Conservation (phyloP, 2,329 filamentous ascomycete species). For the Aspergillus thermomutatus region DNA sequence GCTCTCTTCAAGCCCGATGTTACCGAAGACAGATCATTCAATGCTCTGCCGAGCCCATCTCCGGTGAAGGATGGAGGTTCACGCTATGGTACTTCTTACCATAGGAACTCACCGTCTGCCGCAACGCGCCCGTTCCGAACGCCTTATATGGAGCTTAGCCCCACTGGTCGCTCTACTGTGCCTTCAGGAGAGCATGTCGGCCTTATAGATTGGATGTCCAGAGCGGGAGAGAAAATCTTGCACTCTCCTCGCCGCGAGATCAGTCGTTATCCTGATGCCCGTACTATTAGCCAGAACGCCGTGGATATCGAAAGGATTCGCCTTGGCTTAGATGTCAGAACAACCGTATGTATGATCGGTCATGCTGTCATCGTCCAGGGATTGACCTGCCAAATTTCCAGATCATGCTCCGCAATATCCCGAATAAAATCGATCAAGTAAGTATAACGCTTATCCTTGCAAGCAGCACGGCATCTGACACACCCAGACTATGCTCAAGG, state of each 20-base stretch:
- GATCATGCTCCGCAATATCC: slow-evolving; percentile 95
- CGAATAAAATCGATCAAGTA: slow-evolving; percentile 75
- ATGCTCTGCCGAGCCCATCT: slow-evolving; percentile 11
- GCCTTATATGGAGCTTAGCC: slow-evolving; percentile 33
- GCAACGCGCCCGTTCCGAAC: slow-evolving; percentile 12
- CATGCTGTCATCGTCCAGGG: not conserved
- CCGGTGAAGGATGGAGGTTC: slow-evolving; percentile 14
- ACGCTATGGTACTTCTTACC: slow-evolving; percentile 14
- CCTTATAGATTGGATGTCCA: slow-evolving; percentile 31
- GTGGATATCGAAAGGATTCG: slow-evolving; percentile 45
- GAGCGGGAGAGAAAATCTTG: slow-evolving; percentile 25
- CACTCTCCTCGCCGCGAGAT: slow-evolving; percentile 28
- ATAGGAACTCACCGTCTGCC: slow-evolving; percentile 13
- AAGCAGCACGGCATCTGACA: slow-evolving; percentile 7
- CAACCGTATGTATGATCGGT: slow-evolving; percentile 57
- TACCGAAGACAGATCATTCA: slow-evolving; percentile 10
- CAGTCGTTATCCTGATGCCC: slow-evolving; percentile 25
- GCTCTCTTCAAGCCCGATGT: slow-evolving; percentile 31
- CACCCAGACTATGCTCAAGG: slow-evolving; percentile 65
- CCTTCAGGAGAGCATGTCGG: slow-evolving; percentile 33
- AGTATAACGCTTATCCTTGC: slow-evolving; percentile 12
- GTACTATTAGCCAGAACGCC: slow-evolving; percentile 40
- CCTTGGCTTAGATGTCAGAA: slow-evolving; percentile 68
- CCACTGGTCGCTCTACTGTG: slow-evolving; percentile 40
- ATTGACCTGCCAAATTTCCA: slow-evolving; percentile 28